Conservation (phyloP, 176 grass and related monocot genomes). For the Aegilops umbellulata region DNA sequence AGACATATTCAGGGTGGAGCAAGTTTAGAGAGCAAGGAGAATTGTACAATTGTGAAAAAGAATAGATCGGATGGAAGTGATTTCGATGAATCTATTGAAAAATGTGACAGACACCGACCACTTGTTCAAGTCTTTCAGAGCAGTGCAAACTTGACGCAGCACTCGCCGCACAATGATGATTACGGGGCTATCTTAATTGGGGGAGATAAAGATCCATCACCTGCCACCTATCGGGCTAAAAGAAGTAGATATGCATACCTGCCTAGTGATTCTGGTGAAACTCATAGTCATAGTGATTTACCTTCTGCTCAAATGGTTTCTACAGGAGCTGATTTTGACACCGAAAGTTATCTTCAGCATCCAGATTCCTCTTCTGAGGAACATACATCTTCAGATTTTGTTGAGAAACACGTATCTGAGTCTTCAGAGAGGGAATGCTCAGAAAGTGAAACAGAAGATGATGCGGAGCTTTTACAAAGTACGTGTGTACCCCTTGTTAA, state of each 20-base stretch:
- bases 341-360: constrained; percentile 60
- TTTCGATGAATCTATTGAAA: constrained; percentile 72
- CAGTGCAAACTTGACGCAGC: constrained; percentile 43
- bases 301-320: constrained; percentile 44
- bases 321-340: constrained; percentile 52
- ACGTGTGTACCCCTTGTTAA: constrained; percentile 27
- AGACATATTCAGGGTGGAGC: constrained; percentile 28
- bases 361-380: constrained; percentile 63
- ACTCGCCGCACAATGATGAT: constrained; percentile 46
- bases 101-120: constrained; percentile 50
- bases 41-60: constrained; percentile 38
- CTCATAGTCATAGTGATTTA: constrained; percentile 51
- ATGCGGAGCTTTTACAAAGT: constrained; percentile 67
- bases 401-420: constrained; percentile 49
- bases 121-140: constrained; percentile 67
- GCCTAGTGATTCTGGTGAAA: constrained; percentile 76
- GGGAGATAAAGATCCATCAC: constrained; percentile 41
- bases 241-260: constrained; percentile 56
- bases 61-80: constrained; percentile 52
- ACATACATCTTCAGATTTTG: constrained; percentile 66
- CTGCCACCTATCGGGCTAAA: constrained; percentile 44
- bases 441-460: constrained; percentile 75
- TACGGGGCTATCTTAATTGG: constrained; percentile 39
- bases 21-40: constrained; percentile 38
- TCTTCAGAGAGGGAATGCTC: constrained; percentile 70